Percentiles rank a stretch among this genome's conserved stretches.
Evolutionary conservation across 768 basidiomycete genomes (phyloP).

Genomic region (Tubosaeta sp.): DNA sequence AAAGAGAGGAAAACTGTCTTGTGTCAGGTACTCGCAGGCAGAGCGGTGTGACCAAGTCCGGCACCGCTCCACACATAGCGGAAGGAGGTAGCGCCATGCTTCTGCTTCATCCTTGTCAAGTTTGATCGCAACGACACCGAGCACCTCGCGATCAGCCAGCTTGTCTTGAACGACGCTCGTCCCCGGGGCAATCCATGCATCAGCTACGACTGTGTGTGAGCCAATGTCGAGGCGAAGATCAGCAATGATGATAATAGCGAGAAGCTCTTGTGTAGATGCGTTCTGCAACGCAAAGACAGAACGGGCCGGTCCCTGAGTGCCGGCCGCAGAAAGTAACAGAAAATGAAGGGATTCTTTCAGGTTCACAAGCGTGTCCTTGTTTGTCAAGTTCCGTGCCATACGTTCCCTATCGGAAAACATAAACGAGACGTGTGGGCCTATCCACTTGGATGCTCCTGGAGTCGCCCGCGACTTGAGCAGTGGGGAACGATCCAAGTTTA

Average conservation of each 20-base stretch:
- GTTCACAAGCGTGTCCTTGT: conserved; percentile 24
- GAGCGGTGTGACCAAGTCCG: conserved; percentile 46
- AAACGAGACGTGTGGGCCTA: conserved; percentile 27
- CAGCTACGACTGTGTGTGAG: conserved; percentile 48
- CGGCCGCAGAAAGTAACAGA: conserved; percentile 25
- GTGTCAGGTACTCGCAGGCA: conserved; percentile 44
- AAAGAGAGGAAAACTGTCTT: conserved; percentile 35
- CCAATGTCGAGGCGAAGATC: conserved; percentile 44
- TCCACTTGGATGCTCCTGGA: conserved; percentile 23
- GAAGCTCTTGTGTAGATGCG: conserved; percentile 8
- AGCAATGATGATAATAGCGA: conserved; percentile 46
- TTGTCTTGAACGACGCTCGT: conserved; percentile 7
- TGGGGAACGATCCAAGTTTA: conserved; percentile 36
- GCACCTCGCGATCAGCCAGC: conserved; percentile 8
- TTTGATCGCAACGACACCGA: conserved; percentile 10
- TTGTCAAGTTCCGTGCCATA: not conserved
- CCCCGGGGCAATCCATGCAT: conserved; percentile 45
- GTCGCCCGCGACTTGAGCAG: conserved; percentile 21
- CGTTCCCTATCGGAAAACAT: conserved; percentile 34
- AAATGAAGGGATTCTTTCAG: conserved; percentile 32
- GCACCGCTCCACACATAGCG: conserved; percentile 49
- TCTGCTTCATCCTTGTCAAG: conserved; percentile 16
- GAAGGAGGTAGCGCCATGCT: conserved; percentile 51
- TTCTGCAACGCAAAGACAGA: conserved; percentile 20
- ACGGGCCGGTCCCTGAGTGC: conserved; percentile 17